Percentiles rank a stretch among this genome's conserved stretches.
Conservation (phyloP, 1,284 basidiomycete genomes). For the Megacollybia platyphylla region DNA sequence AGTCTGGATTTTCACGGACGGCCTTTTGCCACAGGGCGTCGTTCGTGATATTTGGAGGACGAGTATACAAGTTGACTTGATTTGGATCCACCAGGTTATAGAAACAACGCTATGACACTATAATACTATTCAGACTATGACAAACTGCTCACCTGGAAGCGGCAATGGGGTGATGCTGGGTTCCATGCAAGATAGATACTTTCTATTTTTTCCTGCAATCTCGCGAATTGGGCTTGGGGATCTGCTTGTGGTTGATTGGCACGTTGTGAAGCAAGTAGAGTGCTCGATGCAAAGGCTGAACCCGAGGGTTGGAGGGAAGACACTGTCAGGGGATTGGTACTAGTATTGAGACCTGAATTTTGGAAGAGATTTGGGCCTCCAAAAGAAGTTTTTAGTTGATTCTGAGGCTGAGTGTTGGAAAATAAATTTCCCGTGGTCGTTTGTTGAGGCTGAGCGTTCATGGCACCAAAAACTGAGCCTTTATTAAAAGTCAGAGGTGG, state of each 20-base stretch:
- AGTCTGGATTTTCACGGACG: conserved; percentile 72
- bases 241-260: conserved; percentile 39
- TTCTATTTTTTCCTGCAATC: conserved; percentile 53
- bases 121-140: not conserved
- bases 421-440: not conserved
- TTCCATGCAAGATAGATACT: conserved; percentile 64
- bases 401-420: conserved; percentile 3
- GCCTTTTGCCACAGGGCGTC: conserved; percentile 76
- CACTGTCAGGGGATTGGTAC: conserved; percentile 7
- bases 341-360: conserved; percentile 17
- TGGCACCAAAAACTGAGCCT: conserved; percentile 12
- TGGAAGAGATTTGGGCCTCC: conserved; percentile 17
- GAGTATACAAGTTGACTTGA: conserved; percentile 57
- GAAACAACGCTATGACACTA: conserved; percentile 51
- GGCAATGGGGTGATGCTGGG: conserved; percentile 53
- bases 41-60: conserved; percentile 63
- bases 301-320: conserved; percentile 10
- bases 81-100: conserved; percentile 78
- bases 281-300: conserved; percentile 10
- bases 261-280: conserved; percentile 19
- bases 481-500: not conserved
- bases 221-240: conserved; percentile 45
- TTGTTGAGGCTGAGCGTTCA: conserved; percentile 12
- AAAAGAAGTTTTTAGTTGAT: conserved; percentile 9
- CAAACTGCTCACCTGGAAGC: conserved; percentile 56